A percentile compares a stretch with the other conserved stretches of the same genome.
These are phyloP conservation scores for Mucor indicus DNA, from an alignment of 371 early-diverging fungal genomes.

Conservation along the genomic window DNA sequence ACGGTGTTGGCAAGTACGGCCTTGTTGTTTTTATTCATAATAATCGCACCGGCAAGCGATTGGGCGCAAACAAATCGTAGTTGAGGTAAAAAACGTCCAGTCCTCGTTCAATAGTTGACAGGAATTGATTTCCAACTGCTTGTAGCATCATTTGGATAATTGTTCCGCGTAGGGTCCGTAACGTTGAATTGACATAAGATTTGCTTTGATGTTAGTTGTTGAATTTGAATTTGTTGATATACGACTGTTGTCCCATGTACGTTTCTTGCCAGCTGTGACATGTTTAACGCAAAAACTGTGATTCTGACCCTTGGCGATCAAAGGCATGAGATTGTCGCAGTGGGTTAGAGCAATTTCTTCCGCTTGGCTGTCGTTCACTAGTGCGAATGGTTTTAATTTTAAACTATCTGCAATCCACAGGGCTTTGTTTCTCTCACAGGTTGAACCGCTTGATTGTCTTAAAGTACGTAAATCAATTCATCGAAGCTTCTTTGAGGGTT, in stretches of 20 bases:
- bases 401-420: slow-evolving; percentile 14
- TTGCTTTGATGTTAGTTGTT: slow-evolving; percentile 15
- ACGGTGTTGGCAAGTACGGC: slow-evolving; percentile 17
- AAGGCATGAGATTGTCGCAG: slow-evolving; percentile 3
- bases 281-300: slow-evolving; percentile 13
- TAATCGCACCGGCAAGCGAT: slow-evolving; percentile 18
- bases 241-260: slow-evolving; percentile 8
- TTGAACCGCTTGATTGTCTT: slow-evolving; percentile 11
- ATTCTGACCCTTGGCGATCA: slow-evolving; percentile 10
- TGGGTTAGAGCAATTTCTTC: slow-evolving; percentile 16
- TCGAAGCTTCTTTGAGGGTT: slow-evolving; percentile 15
- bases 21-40: slow-evolving; percentile 18
- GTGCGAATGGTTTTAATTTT: slow-evolving; percentile 16
- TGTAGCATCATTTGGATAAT: slow-evolving; percentile 12
- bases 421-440: slow-evolving; percentile 6
- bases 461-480: slow-evolving; percentile 16
- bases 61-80: slow-evolving; percentile 19
- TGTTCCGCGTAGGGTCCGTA: slow-evolving; percentile 14
- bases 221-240: slow-evolving; percentile 11
- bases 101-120: slow-evolving; percentile 22
- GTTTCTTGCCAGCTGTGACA: slow-evolving; percentile 12
- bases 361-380: slow-evolving; percentile 10
- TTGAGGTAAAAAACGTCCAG: slow-evolving; percentile 19
- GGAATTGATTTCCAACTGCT: slow-evolving; percentile 2
- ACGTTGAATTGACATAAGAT: slow-evolving; percentile 11